These are phyloP conservation scores for Cronartium quercuum DNA, from an alignment of 1,284 basidiomycete genomes.

Conservation along the genomic window DNA sequence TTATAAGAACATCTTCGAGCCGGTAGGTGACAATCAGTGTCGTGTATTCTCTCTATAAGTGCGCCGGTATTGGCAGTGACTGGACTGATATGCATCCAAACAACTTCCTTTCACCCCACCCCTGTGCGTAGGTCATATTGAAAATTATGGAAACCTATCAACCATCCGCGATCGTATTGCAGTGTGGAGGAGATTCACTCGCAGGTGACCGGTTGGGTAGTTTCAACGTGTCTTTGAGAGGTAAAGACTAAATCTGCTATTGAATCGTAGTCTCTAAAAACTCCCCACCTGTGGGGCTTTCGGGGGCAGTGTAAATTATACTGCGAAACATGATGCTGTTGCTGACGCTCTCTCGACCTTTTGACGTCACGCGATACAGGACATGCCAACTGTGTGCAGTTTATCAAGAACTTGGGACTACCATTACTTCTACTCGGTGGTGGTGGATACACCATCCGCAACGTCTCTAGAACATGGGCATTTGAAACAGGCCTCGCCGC, in stretches of 20 bases:
- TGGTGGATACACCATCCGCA: constrained; percentile 97
- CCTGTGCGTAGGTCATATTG: constrained; percentile 67
- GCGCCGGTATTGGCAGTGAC: not conserved
- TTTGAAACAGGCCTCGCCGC: constrained; percentile 96
- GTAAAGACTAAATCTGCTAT: constrained; percentile 50
- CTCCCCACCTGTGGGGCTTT: too few relatives aligned
- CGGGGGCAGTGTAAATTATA: too few relatives aligned
- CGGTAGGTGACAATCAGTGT: constrained; percentile 56
- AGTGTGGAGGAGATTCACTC: constrained; percentile 97
- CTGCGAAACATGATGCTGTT: too few relatives aligned
- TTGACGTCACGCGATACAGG: constrained; percentile 51
- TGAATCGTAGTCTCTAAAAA: too few relatives aligned
- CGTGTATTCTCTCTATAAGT: not conserved
- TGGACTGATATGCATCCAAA: not conserved
- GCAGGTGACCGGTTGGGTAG: constrained; percentile 94
- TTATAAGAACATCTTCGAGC: constrained; percentile 92
- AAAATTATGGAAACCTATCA: constrained; percentile 94
- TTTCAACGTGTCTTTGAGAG: constrained; percentile 94
- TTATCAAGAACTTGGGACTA: constrained; percentile 91
- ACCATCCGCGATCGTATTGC: constrained; percentile 90
- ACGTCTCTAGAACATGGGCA: constrained; percentile 94
- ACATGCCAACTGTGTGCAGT: constrained; percentile 94
- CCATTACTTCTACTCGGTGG: constrained; percentile 89
- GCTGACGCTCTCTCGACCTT: too few relatives aligned
- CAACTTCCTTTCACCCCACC: not conserved